Evolutionary conservation across 495 filamentous ascomycete species (phyloP).

Genomic region (Xylaria nigripes): DNA sequence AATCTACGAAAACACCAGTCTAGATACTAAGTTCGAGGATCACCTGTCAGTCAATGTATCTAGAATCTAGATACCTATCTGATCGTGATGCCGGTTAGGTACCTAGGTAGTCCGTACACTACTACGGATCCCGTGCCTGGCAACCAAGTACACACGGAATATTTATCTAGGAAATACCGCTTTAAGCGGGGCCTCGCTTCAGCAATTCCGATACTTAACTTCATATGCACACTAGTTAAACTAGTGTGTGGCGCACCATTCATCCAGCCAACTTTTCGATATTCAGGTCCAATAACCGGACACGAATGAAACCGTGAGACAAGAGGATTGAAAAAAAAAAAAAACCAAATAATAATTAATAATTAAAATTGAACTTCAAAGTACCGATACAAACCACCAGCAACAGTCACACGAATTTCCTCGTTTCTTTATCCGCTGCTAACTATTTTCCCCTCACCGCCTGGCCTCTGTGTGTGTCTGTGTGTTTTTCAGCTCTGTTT

Average conservation of each 20-base stretch:
- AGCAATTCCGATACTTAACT: background rate
- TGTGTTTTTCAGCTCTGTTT: too few relatives aligned
- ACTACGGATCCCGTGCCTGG: too few relatives aligned
- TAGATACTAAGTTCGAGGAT: too few relatives aligned
- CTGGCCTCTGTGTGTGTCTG: too few relatives aligned
- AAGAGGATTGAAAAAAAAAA: background rate
- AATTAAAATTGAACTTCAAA: background rate
- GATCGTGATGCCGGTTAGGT: too few relatives aligned
- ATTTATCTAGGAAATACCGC: background rate
- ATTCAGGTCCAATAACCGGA: background rate
- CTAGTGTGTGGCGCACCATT: slow-evolving; percentile 1
- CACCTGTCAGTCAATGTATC: too few relatives aligned
- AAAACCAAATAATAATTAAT: too few relatives aligned
- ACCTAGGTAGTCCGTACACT: too few relatives aligned
- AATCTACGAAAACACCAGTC: too few relatives aligned
- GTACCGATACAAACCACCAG: slow-evolving; percentile 1
- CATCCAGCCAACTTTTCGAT: background rate
- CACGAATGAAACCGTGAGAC: background rate
- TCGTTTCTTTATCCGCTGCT: background rate
- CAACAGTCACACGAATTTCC: background rate
- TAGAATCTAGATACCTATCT: too few relatives aligned
- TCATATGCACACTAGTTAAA: background rate
- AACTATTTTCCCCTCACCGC: background rate
- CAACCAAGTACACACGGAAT: too few relatives aligned
- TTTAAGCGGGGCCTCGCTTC: background rate